Evolutionary conservation across 208 protist genomes (phyloP), one percentile per base, ranked within the genome.

Genomic region (Acanthamoeba triangularis): DNA sequence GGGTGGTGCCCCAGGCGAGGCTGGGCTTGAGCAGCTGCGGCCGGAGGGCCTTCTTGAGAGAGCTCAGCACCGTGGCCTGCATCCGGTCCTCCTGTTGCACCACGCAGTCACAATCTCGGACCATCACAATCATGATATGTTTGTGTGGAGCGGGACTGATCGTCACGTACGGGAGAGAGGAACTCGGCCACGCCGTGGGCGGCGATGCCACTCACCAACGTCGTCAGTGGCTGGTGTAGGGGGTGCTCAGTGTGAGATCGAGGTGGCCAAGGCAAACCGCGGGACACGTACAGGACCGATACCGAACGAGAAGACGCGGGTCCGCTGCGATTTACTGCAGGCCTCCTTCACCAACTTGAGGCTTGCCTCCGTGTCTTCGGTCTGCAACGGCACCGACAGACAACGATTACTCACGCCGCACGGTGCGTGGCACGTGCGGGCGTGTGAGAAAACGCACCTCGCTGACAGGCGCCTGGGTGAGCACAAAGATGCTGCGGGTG

Each of bases 401-500:
- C n/a, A n/a, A n/a, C n/a, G n/a, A n/a, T n/a, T n/a, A n/a, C n/a
- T n/a, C n/a, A n/a, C n/a, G n/a, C n/a, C n/a, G n/a, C n/a, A n/a
- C n/a, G n/a, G n/a, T n/a, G n/a, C n/a, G n/a, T n/a, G 63, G 28
- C 13, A 13, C 49, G 5, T 54, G 49, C 49, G 49, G 5, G 49
- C 13, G 49, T 41, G 65, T 41, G 65, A 16, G 30, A 85, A 25
- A n/a, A 23, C 13, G 80, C 14, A 90, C 82, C 49, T 80, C 72
- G 33, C 72, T 35, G 72, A n/a, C n/a, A n/a, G n/a, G n/a, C n/a
- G n/a, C n/a, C n/a, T 80, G 35, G 72, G 72, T 80, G 41, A 90
- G 82, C 25, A 90, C 82, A 33, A 90, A 90, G 44, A 90, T 23
- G 44, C 65, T 56, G 33, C 82, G 82, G 30, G 82, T 28, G 82